Conservation (phyloP, 495 filamentous ascomycete species). For the Umbilicaria muhlenbergii region DNA sequence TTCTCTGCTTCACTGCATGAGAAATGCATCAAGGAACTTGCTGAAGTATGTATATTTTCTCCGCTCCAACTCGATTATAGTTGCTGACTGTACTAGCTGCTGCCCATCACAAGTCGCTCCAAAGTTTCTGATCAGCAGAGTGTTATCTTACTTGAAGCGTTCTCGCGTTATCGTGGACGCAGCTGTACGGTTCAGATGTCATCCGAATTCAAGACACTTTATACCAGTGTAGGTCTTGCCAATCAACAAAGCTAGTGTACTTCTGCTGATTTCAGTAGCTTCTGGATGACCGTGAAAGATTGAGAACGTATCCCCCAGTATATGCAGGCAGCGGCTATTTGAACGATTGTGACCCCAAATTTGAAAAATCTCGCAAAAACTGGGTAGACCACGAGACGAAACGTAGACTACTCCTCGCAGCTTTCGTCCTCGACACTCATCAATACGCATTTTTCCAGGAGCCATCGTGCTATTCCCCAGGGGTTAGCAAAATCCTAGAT, state of each 20-base stretch:
- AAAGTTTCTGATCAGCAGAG: slow-evolving; percentile 11
- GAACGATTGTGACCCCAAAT: no score
- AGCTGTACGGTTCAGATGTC: slow-evolving; percentile 8
- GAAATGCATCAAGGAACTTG: slow-evolving; percentile 19
- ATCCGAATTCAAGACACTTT: slow-evolving; percentile 8
- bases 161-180: slow-evolving; percentile 9
- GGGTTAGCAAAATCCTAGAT: background rate
- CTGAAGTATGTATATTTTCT: slow-evolving; percentile 15
- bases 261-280: background rate
- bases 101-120: slow-evolving; percentile 9
- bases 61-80: background rate
- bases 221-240: slow-evolving; percentile 4
- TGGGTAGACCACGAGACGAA: slow-evolving; percentile 10
- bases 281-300: background rate
- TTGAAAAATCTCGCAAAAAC: background rate
- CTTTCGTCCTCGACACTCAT: slow-evolving; percentile 11
- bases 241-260: background rate
- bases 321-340: no score
- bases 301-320: background rate
- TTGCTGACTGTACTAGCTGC: background rate
- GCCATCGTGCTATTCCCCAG: background rate
- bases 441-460: slow-evolving; percentile 10
- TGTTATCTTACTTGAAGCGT: slow-evolving; percentile 10
- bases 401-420: slow-evolving; percentile 10
- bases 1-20: slow-evolving; percentile 22